Evolutionary conservation across 2,329 filamentous ascomycete genomes (phyloP).

Genomic region (Xylaria sp.): DNA sequence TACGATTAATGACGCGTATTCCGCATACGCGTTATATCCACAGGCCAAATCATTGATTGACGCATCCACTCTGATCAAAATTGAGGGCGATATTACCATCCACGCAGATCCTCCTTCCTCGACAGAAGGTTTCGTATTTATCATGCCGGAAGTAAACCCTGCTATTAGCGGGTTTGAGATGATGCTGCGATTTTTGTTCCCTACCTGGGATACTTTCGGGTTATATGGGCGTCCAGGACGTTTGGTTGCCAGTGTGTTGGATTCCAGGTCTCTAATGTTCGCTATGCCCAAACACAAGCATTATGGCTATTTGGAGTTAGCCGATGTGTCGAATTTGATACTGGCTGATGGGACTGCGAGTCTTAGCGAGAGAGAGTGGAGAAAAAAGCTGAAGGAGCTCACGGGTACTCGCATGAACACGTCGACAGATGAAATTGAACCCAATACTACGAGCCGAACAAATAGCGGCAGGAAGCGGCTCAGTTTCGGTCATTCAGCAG

Average conservation of each 20-base stretch:
- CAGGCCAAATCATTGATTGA: constrained; percentile 94
- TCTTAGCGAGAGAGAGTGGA: constrained; percentile 92
- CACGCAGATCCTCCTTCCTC: constrained; percentile 80
- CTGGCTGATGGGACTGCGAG: constrained; percentile 76
- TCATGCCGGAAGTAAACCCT: constrained; percentile 95
- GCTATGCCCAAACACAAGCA: constrained; percentile 90
- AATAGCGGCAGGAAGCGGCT: constrained; percentile 68
- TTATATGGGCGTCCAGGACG: constrained; percentile 90
- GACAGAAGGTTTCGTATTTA: constrained; percentile 94
- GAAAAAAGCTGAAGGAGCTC: constrained; percentile 86
- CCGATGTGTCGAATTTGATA: constrained; percentile 85
- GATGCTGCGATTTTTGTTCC: constrained; percentile 91
- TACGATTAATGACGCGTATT: constrained; percentile 88
- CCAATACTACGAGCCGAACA: constrained; percentile 58
- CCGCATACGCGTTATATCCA: constrained; percentile 94
- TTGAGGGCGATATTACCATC: constrained; percentile 90
- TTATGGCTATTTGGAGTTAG: constrained; percentile 89
- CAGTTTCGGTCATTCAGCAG: constrained; percentile 58
- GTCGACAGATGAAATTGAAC: constrained; percentile 62
- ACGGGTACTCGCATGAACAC: constrained; percentile 82
- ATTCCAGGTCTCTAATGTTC: constrained; percentile 94
- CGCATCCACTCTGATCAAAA: constrained; percentile 90
- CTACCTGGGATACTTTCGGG: constrained; percentile 90
- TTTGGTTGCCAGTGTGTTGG: constrained; percentile 86
- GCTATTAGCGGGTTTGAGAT: constrained; percentile 95